A percentile compares a stretch with the other conserved stretches of the same genome.
Conservation (phyloP, 2,329 filamentous ascomycete species). For the Lasiodiplodia theobromae region DNA sequence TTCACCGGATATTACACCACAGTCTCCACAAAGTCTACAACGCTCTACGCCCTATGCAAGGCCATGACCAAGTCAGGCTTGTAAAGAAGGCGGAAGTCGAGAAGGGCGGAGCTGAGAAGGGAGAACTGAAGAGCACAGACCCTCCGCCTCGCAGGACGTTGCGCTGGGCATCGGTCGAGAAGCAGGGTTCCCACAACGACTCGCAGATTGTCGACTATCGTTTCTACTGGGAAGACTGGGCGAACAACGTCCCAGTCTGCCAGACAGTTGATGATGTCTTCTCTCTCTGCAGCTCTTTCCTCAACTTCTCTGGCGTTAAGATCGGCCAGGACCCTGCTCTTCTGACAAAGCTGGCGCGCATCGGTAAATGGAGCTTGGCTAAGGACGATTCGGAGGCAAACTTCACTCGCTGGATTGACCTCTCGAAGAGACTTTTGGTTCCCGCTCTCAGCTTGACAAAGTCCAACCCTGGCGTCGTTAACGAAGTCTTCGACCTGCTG, state of each 20-base stretch:
- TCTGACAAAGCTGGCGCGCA: constrained; percentile 81
- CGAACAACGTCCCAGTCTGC: constrained; percentile 89
- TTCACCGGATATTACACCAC: constrained; percentile 86
- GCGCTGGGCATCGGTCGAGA: constrained; percentile 88
- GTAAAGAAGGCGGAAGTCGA: constrained; percentile 63
- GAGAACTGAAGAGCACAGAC: constrained; percentile 15
- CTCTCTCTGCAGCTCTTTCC: constrained; percentile 79
- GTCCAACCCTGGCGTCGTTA: constrained; percentile 81
- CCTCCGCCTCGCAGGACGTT: constrained; percentile 55
- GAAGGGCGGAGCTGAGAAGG: constrained; percentile 70
- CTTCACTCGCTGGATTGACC: constrained; percentile 78
- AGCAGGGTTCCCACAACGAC: constrained; percentile 56
- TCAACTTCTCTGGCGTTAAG: constrained; percentile 86
- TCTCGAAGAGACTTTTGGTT: constrained; percentile 83
- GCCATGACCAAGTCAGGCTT: constrained; percentile 49
- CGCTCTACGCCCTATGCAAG: constrained; percentile 54
- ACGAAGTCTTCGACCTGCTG: constrained; percentile 85
- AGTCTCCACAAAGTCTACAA: constrained; percentile 79
- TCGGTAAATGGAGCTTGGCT: constrained; percentile 77
- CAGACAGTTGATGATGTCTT: constrained; percentile 92
- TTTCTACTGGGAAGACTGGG: constrained; percentile 98
- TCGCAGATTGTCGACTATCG: constrained; percentile 74
- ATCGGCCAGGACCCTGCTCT: constrained; percentile 84
- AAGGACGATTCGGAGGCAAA: constrained; percentile 76
- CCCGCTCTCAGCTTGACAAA: constrained; percentile 87